Conservation (phyloP, 768 basidiomycete genomes). For the Mrakia blollopis region DNA sequence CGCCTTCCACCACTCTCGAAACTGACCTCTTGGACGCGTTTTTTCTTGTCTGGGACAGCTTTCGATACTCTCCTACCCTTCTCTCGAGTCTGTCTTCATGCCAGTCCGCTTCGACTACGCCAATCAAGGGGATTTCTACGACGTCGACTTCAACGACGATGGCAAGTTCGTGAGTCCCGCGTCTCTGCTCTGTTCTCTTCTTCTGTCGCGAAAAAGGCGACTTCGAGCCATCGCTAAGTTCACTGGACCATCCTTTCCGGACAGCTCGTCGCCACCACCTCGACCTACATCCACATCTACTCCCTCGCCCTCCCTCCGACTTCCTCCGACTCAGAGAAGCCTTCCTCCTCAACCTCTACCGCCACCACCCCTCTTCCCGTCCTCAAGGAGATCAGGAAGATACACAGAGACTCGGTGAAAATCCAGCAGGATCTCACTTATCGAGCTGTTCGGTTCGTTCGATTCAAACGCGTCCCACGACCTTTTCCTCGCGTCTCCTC, state of each 20-base stretch:
- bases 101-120: constrained; percentile 48
- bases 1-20: neutral
- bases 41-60: constrained; percentile 48
- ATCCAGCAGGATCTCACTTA: constrained; percentile 34
- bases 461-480: too few relatives aligned
- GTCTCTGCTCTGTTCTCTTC: constrained; percentile 4
- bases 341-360: neutral
- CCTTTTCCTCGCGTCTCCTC: neutral
- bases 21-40: neutral
- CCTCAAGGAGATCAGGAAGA: constrained; percentile 21
- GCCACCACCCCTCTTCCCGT: neutral
- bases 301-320: constrained; percentile 27
- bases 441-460: constrained; percentile 41
- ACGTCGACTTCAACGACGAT: constrained; percentile 67
- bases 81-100: constrained; percentile 50
- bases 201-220: neutral
- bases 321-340: constrained; percentile 15
- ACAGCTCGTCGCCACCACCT: constrained; percentile 42
- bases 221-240: neutral
- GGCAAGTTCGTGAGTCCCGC: constrained; percentile 48
- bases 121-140: constrained; percentile 74
- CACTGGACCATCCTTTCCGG: neutral
- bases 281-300: constrained; percentile 37
- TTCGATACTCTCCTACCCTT: constrained; percentile 62
- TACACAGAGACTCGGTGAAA: constrained; percentile 21